phyloP scores from a whole-genome alignment of 306 rosid species.

The Delonix regia region DNA sequence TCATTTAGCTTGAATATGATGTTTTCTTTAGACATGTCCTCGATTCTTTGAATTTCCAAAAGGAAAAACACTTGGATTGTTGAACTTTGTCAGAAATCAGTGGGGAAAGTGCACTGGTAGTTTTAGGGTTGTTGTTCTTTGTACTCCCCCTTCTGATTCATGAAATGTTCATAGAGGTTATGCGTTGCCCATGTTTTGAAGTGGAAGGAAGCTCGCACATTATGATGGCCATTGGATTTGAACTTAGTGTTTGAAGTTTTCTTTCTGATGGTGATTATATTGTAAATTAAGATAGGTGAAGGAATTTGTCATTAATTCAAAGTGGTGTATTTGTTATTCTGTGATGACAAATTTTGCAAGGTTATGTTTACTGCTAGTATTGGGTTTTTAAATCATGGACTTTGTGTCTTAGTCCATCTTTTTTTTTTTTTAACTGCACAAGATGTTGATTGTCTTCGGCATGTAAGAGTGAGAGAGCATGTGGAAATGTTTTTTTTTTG shows the following conservation, averaged over 20 bases:
- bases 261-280: background rate
- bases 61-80: too few species aligned
- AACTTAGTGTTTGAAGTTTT: too few species aligned
- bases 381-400: background rate
- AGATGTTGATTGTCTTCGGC: background rate
- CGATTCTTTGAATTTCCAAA: too few species aligned
- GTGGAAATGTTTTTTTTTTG: too few species aligned
- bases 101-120: background rate
- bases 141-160: background rate
- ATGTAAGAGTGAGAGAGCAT: background rate
- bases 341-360: background rate
- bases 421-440: background rate
- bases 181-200: background rate
- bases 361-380: background rate
- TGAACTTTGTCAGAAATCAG: too few species aligned
- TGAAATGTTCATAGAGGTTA: background rate
- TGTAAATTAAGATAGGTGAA: background rate
- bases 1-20: too few species aligned
- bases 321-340: background rate
- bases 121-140: background rate
- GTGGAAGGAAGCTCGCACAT: background rate
- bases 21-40: too few species aligned
- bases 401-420: background rate
- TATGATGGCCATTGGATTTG: background rate
- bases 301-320: background rate